These are phyloP conservation scores for Laetiporus sulphureus DNA, from an alignment of 1,284 basidiomycete species.

Conservation along the genomic window DNA sequence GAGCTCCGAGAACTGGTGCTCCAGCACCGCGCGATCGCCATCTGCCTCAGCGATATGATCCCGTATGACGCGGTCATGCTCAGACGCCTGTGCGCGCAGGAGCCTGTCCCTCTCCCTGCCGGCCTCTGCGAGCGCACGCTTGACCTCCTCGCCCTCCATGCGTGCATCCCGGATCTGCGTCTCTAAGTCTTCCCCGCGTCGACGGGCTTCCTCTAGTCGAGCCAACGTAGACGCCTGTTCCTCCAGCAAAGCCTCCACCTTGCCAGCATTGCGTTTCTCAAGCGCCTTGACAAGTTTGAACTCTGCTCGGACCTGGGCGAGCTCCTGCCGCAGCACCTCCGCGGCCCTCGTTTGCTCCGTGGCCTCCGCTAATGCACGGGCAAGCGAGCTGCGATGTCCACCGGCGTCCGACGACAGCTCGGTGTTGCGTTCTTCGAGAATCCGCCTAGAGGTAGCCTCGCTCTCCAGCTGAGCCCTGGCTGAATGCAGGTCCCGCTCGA, in stretches of 20 bases:
- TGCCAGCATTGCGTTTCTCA: slow-evolving; percentile 58
- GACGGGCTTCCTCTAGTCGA: slow-evolving; percentile 68
- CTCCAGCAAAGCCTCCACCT: slow-evolving; percentile 59
- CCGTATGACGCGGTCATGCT: slow-evolving; percentile 79
- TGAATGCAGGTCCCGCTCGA: slow-evolving; percentile 62
- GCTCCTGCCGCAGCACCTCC: slow-evolving; percentile 64
- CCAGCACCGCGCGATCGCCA: slow-evolving; percentile 83
- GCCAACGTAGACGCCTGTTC: slow-evolving; percentile 67
- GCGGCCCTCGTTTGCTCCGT: slow-evolving; percentile 57
- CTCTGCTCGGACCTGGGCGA: slow-evolving; percentile 54
- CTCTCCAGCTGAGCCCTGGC: slow-evolving; percentile 57
- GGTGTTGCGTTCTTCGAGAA: slow-evolving; percentile 60
- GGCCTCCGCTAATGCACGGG: slow-evolving; percentile 60
- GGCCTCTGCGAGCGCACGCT: slow-evolving; percentile 58
- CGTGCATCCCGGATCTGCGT: slow-evolving; percentile 63
- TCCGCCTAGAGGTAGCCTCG: slow-evolving; percentile 48
- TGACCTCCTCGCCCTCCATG: slow-evolving; percentile 60
- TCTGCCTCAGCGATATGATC: slow-evolving; percentile 90
- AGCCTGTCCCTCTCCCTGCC: slow-evolving; percentile 71
- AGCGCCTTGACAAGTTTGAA: slow-evolving; percentile 70
- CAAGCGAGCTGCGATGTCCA: slow-evolving; percentile 50
- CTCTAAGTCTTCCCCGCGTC: slow-evolving; percentile 67
- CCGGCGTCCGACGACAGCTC: slow-evolving; percentile 59
- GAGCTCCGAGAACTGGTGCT: slow-evolving; percentile 79
- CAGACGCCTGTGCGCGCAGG: slow-evolving; percentile 65